A percentile compares a stretch with the other conserved stretches of the same genome.
phyloP scores from a whole-genome alignment of 1,284 basidiomycete genomes.

The Tilletia walkeri region DNA sequence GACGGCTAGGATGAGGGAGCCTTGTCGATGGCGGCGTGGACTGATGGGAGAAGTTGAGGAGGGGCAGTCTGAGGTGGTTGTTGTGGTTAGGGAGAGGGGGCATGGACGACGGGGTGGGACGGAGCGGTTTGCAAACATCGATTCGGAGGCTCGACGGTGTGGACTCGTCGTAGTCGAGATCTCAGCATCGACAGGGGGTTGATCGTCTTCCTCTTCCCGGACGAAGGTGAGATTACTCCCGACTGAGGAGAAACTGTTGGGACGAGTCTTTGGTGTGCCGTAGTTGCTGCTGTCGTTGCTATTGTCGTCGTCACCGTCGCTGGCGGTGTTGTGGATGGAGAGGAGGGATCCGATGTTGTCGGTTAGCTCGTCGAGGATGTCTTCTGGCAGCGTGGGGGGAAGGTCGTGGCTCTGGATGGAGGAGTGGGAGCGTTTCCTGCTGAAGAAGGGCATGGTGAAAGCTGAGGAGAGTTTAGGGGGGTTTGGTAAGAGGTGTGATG shows the following conservation, averaged over 20 bases:
- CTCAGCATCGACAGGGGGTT: neutral
- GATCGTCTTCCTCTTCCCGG: neutral
- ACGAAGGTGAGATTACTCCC: neutral
- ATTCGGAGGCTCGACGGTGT: neutral
- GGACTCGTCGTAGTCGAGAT: neutral
- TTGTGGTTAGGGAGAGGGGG: no score
- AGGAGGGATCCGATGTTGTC: neutral
- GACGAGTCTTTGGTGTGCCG: conserved; percentile 4
- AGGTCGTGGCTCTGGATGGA: neutral
- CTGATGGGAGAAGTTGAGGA: no score
- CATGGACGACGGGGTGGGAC: no score
- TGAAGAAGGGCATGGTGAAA: conserved; percentile 1
- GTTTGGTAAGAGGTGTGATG: neutral
- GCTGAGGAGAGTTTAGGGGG: neutral
- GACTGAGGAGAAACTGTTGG: conserved; percentile 7
- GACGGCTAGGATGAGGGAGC: conserved; percentile 6
- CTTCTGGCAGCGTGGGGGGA: no score
- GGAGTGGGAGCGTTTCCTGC: conserved; percentile 8
- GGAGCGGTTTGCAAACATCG: no score
- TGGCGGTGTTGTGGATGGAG: neutral
- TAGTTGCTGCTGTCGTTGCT: neutral
- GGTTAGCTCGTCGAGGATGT: neutral
- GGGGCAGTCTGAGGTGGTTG: no score
- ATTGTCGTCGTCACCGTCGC: neutral
- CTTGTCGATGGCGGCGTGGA: neutral